These are phyloP conservation scores for Penicillium griseofulvum DNA, from an alignment of 2,329 filamentous ascomycete species.

Conservation along the genomic window DNA sequence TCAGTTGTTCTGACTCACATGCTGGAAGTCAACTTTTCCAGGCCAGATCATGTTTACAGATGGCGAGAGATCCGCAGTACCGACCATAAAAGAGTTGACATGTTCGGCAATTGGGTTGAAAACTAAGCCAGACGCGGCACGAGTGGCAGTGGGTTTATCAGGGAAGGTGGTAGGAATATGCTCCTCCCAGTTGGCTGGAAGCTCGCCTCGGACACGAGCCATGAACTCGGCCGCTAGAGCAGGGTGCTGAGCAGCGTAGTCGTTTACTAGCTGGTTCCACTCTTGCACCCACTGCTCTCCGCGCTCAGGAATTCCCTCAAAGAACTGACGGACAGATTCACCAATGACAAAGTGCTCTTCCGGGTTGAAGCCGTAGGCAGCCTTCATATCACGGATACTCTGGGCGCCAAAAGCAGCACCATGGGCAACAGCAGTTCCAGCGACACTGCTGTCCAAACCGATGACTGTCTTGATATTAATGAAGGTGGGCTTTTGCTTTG, in stretches of 20 bases:
- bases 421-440: slow-evolving; percentile 53
- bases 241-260: slow-evolving; percentile 47
- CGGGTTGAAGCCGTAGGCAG: slow-evolving; percentile 49
- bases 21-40: slow-evolving; percentile 52
- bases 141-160: slow-evolving; percentile 50
- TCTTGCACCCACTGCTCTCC: slow-evolving; percentile 49
- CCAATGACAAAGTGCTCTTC: slow-evolving; percentile 48
- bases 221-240: slow-evolving; percentile 52
- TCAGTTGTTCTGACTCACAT: slow-evolving; percentile 32
- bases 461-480: slow-evolving; percentile 60
- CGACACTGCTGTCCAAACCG: slow-evolving; percentile 49
- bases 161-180: slow-evolving; percentile 52
- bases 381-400: slow-evolving; percentile 58
- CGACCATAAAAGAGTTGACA: slow-evolving; percentile 52
- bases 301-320: slow-evolving; percentile 46
- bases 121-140: slow-evolving; percentile 49
- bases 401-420: slow-evolving; percentile 57
- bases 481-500: slow-evolving; percentile 54
- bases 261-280: slow-evolving; percentile 50
- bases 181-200: slow-evolving; percentile 51
- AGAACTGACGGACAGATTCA: slow-evolving; percentile 53
- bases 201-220: slow-evolving; percentile 48
- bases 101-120: slow-evolving; percentile 54
- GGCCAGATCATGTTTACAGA: slow-evolving; percentile 58
- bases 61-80: slow-evolving; percentile 54